phyloP scores from a whole-genome alignment of 2,329 filamentous ascomycete species.

The Cercospora sojina region DNA sequence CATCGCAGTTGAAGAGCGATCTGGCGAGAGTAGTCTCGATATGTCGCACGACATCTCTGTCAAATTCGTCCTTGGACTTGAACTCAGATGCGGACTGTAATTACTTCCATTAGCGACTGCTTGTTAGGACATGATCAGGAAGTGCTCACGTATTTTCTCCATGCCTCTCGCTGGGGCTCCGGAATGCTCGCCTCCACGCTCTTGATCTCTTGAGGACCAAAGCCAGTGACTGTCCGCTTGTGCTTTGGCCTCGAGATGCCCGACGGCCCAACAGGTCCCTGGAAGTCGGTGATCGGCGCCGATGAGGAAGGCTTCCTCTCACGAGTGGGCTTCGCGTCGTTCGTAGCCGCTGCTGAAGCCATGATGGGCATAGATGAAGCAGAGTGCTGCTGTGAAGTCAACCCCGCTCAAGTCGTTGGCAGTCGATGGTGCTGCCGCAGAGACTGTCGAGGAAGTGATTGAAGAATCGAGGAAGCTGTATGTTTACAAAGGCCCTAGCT shows the following conservation, averaged over 20 bases:
- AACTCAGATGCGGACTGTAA: slow-evolving; percentile 65
- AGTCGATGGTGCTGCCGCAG: neutral
- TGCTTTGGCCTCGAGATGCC: slow-evolving; percentile 91
- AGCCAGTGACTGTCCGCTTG: slow-evolving; percentile 93
- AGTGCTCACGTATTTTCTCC: slow-evolving; percentile 59
- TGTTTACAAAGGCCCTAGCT: slow-evolving; percentile 9
- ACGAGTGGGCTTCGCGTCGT: slow-evolving; percentile 42
- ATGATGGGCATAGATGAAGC: slow-evolving; percentile 18
- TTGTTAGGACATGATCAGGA: neutral
- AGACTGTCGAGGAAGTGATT: neutral
- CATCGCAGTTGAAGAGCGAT: slow-evolving; percentile 97
- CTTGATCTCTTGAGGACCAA: slow-evolving; percentile 89
- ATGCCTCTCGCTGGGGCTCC: slow-evolving; percentile 79
- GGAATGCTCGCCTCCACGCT: slow-evolving; percentile 87
- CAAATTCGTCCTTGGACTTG: slow-evolving; percentile 75
- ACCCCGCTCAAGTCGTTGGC: neutral
- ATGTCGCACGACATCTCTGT: slow-evolving; percentile 81
- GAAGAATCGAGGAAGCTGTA: slow-evolving; percentile 3
- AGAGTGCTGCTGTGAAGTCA: neutral
- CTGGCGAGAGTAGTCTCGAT: slow-evolving; percentile 95
- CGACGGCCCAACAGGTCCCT: slow-evolving; percentile 75
- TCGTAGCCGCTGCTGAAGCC: slow-evolving; percentile 37
- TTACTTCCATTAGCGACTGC: slow-evolving; percentile 17
- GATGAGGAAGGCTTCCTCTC: slow-evolving; percentile 79
- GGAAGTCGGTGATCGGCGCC: slow-evolving; percentile 81